Evolutionary conservation across 257 asterid species (phyloP), one percentile per base, ranked within the genome.

Genomic region (Coffea canephora): DNA sequence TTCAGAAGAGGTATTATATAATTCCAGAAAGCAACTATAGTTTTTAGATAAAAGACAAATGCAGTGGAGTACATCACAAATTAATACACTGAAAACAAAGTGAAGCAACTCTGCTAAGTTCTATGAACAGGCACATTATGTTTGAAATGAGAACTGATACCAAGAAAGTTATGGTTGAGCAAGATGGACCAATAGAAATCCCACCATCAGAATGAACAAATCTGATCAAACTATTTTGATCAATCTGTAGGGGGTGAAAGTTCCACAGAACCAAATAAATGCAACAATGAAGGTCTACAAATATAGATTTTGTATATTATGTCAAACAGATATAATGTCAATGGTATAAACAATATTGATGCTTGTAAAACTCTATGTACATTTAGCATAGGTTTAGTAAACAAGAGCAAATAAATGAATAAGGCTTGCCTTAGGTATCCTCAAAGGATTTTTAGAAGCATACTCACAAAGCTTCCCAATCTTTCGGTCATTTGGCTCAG

Each of bases 381-480:
- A 77, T 67, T 14, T 19, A 8, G 7, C 52, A 21, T 67, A 49
- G 74, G 34, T 2, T 15, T 10, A 71, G 55, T 7, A 43, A 52
- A 67, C 66, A 48, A 62, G 15, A 12, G 57, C 9, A 48, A 52
- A 52, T 52, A 14, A 64, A 61, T 16, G 41, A 64, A 69, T 16
- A 76, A 27, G 62, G 48, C 87, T 57, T 77, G 79, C 91, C 89
- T 88, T 88, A 21, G 91, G 91, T 76, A 88, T 78, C 36, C 91
- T 83, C 50, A 88, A 75, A 71, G 89, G 91, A 71, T 88, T 88
- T 77, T 46, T 88, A 19, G 85, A 86, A 65, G 84, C 88, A 80
- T 88, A 88, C 21, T 88, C 91, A 57, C 91, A 86, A 78, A 88
- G 91, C 79, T 86, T 88, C 55, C 76, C 85, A 43, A 88, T 88